Percentiles rank a stretch among this genome's conserved stretches.
These are phyloP conservation scores for Leishmania gerbilli DNA, from an alignment of 208 protist species.

Conservation along the genomic window DNA sequence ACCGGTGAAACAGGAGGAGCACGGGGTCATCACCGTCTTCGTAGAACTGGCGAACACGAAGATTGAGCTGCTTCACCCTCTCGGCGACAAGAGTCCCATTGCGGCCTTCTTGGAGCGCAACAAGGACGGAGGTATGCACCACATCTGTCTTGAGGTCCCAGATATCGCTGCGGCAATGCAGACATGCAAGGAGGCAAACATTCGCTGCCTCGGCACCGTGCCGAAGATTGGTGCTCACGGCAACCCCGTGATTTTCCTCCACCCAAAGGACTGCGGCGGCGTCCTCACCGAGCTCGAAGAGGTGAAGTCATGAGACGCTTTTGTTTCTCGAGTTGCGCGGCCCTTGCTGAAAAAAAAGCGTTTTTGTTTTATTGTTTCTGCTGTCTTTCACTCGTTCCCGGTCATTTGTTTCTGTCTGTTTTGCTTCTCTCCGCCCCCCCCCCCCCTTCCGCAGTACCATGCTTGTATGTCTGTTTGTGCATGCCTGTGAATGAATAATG, in stretches of 20 bases:
- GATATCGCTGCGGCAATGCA: conserved; percentile 62
- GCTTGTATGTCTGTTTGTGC: too few relatives aligned
- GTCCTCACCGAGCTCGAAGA: conserved; percentile 94
- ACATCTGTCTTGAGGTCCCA: conserved; percentile 93
- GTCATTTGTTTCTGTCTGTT: not conserved
- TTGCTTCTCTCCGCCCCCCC: too few relatives aligned
- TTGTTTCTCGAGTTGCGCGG: too few relatives aligned
- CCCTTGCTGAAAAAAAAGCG: not conserved
- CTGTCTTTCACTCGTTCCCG: not conserved
- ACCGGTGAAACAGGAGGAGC: conserved; percentile 74
- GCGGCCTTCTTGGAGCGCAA: conserved; percentile 91
- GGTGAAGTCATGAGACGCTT: conserved; percentile 24
- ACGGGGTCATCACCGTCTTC: conserved; percentile 94
- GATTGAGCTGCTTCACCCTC: conserved; percentile 91
- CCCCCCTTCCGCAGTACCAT: too few relatives aligned
- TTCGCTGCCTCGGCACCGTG: conserved; percentile 75
- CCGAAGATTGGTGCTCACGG: conserved; percentile 95
- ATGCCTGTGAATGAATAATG: too few relatives aligned
- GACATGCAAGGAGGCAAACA: conserved; percentile 52
- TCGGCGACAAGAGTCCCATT: conserved; percentile 91
- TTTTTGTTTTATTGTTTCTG: not conserved
- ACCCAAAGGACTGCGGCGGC: conserved; percentile 92
- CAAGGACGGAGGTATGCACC: conserved; percentile 91
- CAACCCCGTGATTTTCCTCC: conserved; percentile 93
- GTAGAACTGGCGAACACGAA: conserved; percentile 91